Conservation (phyloP, 2,329 filamentous ascomycete genomes). For the Alternaria sp. region DNA sequence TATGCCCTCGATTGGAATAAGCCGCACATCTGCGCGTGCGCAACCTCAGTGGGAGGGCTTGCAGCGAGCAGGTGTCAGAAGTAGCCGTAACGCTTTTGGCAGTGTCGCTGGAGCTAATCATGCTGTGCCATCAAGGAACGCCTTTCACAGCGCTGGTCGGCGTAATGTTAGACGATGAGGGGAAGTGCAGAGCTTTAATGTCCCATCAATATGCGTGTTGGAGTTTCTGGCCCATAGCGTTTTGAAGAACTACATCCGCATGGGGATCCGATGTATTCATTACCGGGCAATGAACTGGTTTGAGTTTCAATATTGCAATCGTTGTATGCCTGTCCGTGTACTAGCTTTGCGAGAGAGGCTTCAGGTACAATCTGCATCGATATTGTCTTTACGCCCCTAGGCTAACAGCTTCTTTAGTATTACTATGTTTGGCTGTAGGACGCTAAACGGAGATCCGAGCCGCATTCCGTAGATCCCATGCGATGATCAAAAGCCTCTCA, state of each 20-base stretch:
- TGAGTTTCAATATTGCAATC: neutral
- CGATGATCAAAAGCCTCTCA: neutral
- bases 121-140: slow-evolving; percentile 13
- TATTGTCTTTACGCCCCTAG: neutral
- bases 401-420: neutral
- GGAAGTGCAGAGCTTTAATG: neutral
- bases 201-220: neutral
- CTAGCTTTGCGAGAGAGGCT: neutral
- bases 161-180: slow-evolving; percentile 35
- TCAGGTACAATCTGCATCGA: neutral
- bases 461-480: neutral
- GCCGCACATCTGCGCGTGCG: slow-evolving; percentile 21
- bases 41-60: slow-evolving; percentile 29
- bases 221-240: neutral
- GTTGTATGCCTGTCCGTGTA: neutral
- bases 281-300: neutral
- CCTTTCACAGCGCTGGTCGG: slow-evolving; percentile 23
- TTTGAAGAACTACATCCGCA: neutral
- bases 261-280: neutral
- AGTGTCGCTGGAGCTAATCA: slow-evolving; percentile 5
- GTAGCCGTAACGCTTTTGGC: slow-evolving; percentile 27
- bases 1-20: slow-evolving; percentile 28
- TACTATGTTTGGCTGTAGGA: neutral
- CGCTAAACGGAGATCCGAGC: neutral
- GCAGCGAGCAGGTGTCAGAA: slow-evolving; percentile 36